Evolutionary conservation across 2,329 filamentous ascomycete species (phyloP).

Genomic region (Botrytis medusae): DNA sequence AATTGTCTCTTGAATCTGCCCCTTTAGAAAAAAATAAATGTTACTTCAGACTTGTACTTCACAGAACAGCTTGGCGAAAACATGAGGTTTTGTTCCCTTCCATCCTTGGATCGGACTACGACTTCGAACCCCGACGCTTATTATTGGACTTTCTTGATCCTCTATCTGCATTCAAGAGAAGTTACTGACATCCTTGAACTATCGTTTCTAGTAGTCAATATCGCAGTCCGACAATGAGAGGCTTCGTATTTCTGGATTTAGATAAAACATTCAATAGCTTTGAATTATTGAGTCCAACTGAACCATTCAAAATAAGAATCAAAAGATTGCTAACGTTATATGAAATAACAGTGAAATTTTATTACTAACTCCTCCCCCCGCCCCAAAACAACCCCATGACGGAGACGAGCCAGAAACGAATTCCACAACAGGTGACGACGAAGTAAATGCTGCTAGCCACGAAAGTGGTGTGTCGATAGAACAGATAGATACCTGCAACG

Average conservation of each 20-base stretch:
- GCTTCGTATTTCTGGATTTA: background rate
- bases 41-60: background rate
- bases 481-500: background rate
- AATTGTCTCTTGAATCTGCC: background rate
- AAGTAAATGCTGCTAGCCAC: background rate
- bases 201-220: background rate
- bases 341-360: too few species aligned
- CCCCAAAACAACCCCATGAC: too few species aligned
- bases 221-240: background rate
- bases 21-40: background rate
- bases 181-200: background rate
- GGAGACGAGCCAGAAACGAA: background rate
- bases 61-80: too few species aligned
- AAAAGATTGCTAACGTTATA: too few species aligned
- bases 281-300: fast-evolving
- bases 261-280: background rate
- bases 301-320: background rate
- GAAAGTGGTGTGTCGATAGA: background rate
- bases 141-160: background rate
- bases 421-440: background rate
- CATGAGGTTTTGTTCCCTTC: too few species aligned
- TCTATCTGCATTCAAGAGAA: background rate
- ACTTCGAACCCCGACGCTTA: background rate
- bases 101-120: background rate
- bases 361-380: too few species aligned